phyloP scores from a whole-genome alignment of 345 rosid genomes.

The Camelina neglecta region DNA sequence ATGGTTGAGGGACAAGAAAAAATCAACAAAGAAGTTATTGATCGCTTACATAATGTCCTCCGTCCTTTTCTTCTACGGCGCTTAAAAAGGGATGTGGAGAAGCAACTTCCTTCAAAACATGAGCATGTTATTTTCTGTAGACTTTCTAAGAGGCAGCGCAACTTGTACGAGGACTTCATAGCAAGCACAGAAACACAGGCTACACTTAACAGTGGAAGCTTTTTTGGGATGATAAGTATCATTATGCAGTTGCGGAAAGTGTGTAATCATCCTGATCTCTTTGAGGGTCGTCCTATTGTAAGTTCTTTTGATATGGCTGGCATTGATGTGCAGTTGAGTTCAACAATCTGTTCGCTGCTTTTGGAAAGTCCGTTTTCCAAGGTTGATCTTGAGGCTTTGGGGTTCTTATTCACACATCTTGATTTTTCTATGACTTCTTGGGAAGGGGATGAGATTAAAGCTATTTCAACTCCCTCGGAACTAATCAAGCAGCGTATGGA shows the following conservation, averaged over 20 bases:
- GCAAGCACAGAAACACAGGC: constrained; percentile 99
- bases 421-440: constrained; percentile 87
- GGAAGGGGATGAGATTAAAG: constrained; percentile 80
- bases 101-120: constrained; percentile 90
- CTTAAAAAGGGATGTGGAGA: constrained; percentile 97
- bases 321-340: constrained; percentile 73
- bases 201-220: constrained; percentile 89
- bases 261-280: constrained; percentile 98
- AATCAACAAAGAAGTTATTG: constrained; percentile 96
- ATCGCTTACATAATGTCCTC: constrained; percentile 98
- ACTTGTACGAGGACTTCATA: constrained; percentile 97
- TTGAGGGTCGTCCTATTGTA: constrained; percentile 98
- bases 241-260: constrained; percentile 99
- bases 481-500: constrained; percentile 60
- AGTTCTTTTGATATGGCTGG: constrained; percentile 97
- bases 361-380: constrained; percentile 64
- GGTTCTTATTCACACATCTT: constrained; percentile 76
- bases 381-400: constrained; percentile 68
- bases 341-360: constrained; percentile 73
- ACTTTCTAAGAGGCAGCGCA: constrained; percentile 96
- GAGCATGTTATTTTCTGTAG: constrained; percentile 96
- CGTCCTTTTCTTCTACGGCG: constrained; percentile 98
- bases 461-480: constrained; percentile 76
- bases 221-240: constrained; percentile 98
- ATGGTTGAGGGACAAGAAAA: constrained; percentile 99